Evolutionary conservation across 2,329 filamentous ascomycete genomes (phyloP).

Genomic region (Aspergillus quadricinctus): DNA sequence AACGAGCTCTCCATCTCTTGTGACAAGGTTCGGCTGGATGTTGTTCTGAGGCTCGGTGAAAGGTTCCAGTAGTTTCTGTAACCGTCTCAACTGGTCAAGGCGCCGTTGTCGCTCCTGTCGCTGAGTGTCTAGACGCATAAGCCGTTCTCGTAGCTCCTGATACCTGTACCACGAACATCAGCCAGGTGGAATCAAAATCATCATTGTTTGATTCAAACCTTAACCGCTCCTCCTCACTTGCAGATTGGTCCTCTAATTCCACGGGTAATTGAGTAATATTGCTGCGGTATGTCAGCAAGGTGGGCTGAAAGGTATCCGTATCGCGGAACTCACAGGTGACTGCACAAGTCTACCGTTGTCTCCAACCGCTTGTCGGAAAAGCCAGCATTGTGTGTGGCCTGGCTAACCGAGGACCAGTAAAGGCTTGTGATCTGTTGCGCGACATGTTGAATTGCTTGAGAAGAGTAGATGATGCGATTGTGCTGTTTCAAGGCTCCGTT

Average conservation of each 20-base stretch:
- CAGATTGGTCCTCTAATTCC: constrained; percentile 29
- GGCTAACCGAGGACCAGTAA: constrained; percentile 50
- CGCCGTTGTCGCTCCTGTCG: constrained; percentile 45
- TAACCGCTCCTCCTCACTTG: constrained; percentile 27
- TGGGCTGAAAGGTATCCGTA: background rate
- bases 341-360: constrained; percentile 37
- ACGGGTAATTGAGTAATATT: constrained; percentile 37
- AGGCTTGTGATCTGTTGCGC: constrained; percentile 53
- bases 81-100: constrained; percentile 44
- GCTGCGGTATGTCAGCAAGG: constrained; percentile 18
- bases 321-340: constrained; percentile 27
- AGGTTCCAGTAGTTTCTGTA: constrained; percentile 46
- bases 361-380: constrained; percentile 29
- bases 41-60: constrained; percentile 47
- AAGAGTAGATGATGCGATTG: constrained; percentile 50
- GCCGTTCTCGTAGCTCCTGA: constrained; percentile 37
- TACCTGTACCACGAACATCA: constrained; percentile 34
- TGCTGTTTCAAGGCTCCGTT: constrained; percentile 51
- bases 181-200: constrained; percentile 18
- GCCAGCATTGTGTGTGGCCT: constrained; percentile 24
- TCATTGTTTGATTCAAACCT: constrained; percentile 25
- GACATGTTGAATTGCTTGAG: constrained; percentile 52
- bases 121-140: constrained; percentile 43
- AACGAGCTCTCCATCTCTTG: constrained; percentile 47
- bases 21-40: constrained; percentile 53